Evolutionary conservation across 371 early-diverging fungal species (phyloP).

Genomic region (Rhizopus microsporus): DNA sequence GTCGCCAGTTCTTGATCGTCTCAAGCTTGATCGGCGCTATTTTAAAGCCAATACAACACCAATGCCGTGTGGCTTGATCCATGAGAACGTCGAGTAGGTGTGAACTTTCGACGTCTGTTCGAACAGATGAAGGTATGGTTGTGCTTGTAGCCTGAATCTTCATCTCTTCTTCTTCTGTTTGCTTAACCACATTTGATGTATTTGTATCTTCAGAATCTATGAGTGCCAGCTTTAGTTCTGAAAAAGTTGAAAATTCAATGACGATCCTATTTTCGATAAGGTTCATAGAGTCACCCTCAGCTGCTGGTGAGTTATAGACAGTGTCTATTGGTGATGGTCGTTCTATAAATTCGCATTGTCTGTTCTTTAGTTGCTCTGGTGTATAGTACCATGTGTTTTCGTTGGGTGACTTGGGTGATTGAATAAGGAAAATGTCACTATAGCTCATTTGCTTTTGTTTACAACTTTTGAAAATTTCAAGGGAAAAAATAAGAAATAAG

Average conservation of each 20-base stretch:
- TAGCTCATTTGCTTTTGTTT: no score
- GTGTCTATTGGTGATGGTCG: no score
- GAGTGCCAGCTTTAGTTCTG: background rate
- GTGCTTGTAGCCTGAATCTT: background rate
- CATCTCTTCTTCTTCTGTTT: conserved; percentile 19
- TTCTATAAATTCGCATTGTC: no score
- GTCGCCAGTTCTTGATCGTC: conserved; percentile 20
- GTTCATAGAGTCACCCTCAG: no score
- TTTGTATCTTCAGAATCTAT: background rate
- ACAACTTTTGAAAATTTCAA: no score
- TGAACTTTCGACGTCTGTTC: conserved; percentile 14
- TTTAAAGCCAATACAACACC: conserved; percentile 36
- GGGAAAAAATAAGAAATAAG: no score
- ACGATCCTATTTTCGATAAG: background rate
- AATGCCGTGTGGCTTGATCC: conserved; percentile 23
- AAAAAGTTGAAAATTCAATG: conserved; percentile 1
- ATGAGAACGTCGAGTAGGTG: conserved; percentile 25
- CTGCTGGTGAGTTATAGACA: no score
- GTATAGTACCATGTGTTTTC: no score
- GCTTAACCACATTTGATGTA: background rate
- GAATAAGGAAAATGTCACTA: no score
- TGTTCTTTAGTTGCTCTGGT: no score
- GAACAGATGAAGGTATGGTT: conserved; percentile 18
- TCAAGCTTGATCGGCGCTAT: conserved; percentile 25
- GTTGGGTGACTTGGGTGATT: no score